Base-by-base conservation (phyloP, 108 stramenopile species). In the Cyclostephanos tholiformis region DNA sequence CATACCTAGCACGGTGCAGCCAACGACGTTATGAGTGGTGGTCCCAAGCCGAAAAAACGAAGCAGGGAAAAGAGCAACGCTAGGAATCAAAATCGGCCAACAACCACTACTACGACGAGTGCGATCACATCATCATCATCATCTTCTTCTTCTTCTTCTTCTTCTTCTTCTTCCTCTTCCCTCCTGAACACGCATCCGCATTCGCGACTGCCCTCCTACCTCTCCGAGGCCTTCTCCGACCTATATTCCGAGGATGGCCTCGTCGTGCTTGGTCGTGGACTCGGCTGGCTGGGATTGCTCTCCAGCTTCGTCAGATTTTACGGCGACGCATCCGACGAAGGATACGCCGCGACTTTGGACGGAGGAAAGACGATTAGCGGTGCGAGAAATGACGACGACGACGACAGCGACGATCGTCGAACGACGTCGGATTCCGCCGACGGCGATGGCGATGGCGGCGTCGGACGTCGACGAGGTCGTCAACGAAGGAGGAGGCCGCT, bases 211-310 rank as follows among this genome's bases (percentile, higher is more conserved):
- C 94, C 94, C 2, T 69, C 87, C 29, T 95, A 90, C 70, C 79
- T 95, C 65, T 86, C 91, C 19, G 91, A 92, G 64, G 95, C 94
- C 22, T 98, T 98, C 78, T 83, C 80, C 12, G 96, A 97, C 50
- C 71, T 97, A 12, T 92, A 95, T 65, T 71, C 84, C 29, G 87
- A 97, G 63, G 98, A 98, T 74, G 98, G 98, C 8, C 77, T 98
- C 26, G 72, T 91, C 9, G 95, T 97, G 2, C 61, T 97, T 79
- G 98, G 93, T 6, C 87, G 87, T 55, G 98, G 98, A 13, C 69
- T 98, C 69, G 97, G 97, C 25, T 85, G 85, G 85, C 69, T 91
- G 66, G 69, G 46, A 46, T 63, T 95, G 63, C 63, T 93, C 49
- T 88, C 89, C 10, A 67, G 88, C 38, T 92, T 95, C 72, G 84